Evolutionary conservation across 2,329 filamentous ascomycete species (phyloP).

Genomic region (Verruconis gallopava): DNA sequence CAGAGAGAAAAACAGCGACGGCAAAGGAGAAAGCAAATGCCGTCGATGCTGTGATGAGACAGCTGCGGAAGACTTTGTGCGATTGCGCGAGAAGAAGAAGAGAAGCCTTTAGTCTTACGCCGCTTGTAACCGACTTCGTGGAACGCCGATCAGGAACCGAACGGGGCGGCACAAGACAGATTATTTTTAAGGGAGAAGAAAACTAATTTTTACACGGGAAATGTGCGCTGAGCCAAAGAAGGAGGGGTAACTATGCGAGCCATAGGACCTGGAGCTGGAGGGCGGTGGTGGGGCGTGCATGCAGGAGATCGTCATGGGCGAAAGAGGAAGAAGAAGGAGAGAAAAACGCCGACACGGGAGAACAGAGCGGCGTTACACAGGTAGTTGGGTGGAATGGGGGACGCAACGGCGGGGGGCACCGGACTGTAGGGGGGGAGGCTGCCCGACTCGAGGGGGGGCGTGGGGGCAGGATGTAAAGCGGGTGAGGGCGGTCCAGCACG

Average conservation of each 20-base stretch:
- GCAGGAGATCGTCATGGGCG: background rate
- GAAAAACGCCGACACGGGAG: too few species aligned
- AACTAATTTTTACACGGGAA: background rate
- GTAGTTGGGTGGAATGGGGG: too few species aligned
- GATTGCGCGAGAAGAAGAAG: background rate
- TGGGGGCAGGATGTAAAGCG: too few species aligned
- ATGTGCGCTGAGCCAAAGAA: background rate
- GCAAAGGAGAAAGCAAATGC: background rate
- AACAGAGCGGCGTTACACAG: too few species aligned
- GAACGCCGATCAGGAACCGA: too few species aligned
- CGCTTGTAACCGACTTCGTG: background rate
- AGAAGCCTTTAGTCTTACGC: background rate
- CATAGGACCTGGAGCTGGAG: background rate
- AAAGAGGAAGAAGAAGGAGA: too few species aligned
- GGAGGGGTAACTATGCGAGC: background rate
- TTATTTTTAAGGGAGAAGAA: background rate
- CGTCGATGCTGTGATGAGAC: background rate
- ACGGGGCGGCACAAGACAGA: too few species aligned
- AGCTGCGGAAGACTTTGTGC: background rate
- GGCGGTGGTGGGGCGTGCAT: background rate
- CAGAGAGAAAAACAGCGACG: too few species aligned
- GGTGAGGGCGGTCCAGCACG: too few species aligned
- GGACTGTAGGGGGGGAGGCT: too few species aligned
- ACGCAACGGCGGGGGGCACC: too few species aligned
- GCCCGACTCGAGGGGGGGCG: too few species aligned